phyloP scores from a whole-genome alignment of 805 yeast genomes.

The Metschnikowia cerradonensis region DNA sequence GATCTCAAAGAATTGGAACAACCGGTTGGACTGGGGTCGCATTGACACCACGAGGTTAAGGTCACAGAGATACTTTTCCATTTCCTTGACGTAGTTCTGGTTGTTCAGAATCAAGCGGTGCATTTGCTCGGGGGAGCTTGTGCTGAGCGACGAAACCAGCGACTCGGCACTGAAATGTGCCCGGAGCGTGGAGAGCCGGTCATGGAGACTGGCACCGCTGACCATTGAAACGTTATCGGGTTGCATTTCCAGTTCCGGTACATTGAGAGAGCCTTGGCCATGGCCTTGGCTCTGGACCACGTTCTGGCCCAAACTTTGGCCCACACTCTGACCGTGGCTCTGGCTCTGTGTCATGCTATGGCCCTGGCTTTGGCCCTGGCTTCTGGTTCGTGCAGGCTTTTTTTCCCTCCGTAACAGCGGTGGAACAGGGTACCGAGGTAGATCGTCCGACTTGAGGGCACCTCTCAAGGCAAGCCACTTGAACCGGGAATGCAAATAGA shows the following conservation, averaged over 20 bases:
- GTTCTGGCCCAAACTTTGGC: neutral
- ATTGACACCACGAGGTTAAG: constrained; percentile 58
- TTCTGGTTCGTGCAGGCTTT: neutral
- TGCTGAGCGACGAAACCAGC: constrained; percentile 18
- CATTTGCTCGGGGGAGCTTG: constrained; percentile 31
- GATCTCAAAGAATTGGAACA: constrained; percentile 84
- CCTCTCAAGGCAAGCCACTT: constrained; percentile 37
- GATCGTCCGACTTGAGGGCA: constrained; percentile 28
- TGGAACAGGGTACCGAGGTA: constrained; percentile 46
- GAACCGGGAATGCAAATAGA: constrained; percentile 65
- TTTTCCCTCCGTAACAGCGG: constrained; percentile 24
- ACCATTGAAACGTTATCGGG: constrained; percentile 20
- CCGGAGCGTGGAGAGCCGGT: constrained; percentile 27
- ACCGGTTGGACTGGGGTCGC: constrained; percentile 74
- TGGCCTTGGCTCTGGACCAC: neutral
- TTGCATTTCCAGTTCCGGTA: neutral
- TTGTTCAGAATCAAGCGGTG: constrained; percentile 24
- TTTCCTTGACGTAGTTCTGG: constrained; percentile 38
- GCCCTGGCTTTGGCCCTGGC: neutral
- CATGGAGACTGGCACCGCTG: constrained; percentile 21
- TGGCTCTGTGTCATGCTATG: neutral
- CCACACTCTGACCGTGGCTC: neutral
- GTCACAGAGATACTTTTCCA: constrained; percentile 66
- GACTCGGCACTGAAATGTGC: constrained; percentile 28
- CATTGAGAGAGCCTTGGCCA: neutral